These are phyloP conservation scores for Haplosporangium sp. DNA, from an alignment of 371 early-diverging fungal species.

Conservation along the genomic window DNA sequence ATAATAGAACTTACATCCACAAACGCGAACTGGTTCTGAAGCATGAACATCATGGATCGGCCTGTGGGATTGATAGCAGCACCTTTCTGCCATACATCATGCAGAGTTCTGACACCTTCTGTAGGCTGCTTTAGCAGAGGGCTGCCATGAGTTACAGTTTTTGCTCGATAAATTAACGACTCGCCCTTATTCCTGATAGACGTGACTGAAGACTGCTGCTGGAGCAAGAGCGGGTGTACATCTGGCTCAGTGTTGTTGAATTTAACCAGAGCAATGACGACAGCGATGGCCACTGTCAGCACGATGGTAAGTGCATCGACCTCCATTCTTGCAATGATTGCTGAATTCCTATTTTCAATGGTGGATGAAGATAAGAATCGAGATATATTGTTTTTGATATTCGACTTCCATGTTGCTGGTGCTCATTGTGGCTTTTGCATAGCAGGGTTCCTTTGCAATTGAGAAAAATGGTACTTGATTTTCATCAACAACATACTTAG, in stretches of 20 bases:
- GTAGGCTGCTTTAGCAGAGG: constrained; percentile 60
- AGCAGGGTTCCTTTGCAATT: too few species aligned
- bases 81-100: constrained; percentile 64
- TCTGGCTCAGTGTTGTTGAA: constrained; percentile 75
- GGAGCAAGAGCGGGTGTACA: constrained; percentile 80
- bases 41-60: constrained; percentile 43
- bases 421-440: too few species aligned
- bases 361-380: too few species aligned
- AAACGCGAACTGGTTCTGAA: constrained; percentile 34
- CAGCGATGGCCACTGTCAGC: constrained; percentile 48
- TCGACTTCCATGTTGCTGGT: too few species aligned
- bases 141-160: constrained; percentile 69
- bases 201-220: constrained; percentile 76
- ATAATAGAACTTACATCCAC: constrained; percentile 16
- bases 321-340: constrained; percentile 16
- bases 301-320: constrained; percentile 50
- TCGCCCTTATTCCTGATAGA: constrained; percentile 74
- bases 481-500: too few species aligned
- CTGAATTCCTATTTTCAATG: too few species aligned
- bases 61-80: constrained; percentile 54
- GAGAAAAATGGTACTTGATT: too few species aligned
- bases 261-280: constrained; percentile 49
- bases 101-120: constrained; percentile 61
- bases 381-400: too few species aligned
- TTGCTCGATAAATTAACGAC: constrained; percentile 78